Percentiles rank a stretch among this genome's conserved stretches.
phyloP scores from a whole-genome alignment of 345 rosid species.

The Aurinia saxatilis region DNA sequence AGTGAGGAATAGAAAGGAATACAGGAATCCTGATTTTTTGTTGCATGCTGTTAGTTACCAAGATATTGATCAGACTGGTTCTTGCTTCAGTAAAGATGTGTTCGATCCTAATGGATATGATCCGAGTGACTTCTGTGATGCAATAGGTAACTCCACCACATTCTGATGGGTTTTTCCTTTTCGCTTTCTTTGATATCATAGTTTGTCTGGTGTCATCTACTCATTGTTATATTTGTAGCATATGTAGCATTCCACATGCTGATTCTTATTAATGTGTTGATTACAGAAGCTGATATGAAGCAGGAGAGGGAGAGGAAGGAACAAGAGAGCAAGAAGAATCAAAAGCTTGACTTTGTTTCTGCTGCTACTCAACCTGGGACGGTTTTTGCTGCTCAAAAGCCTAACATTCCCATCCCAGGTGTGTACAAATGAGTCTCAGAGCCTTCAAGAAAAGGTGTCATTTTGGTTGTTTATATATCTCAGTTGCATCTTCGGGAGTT shows the following conservation, averaged over 20 bases:
- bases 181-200: not conserved
- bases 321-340: conserved; percentile 73
- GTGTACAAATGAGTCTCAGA: not conserved
- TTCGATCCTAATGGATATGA: conserved; percentile 94
- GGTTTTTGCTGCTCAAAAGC: conserved; percentile 42
- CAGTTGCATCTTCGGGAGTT: not conserved
- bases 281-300: conserved; percentile 71
- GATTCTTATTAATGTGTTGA: not conserved
- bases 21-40: conserved; percentile 89
- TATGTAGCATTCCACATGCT: not conserved
- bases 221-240: too few species aligned
- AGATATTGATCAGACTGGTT: conserved; percentile 86
- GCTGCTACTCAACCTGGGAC: conserved; percentile 56
- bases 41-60: conserved; percentile 92
- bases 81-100: conserved; percentile 89
- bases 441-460: not conserved
- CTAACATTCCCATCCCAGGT: conserved; percentile 66
- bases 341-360: conserved; percentile 67
- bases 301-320: conserved; percentile 83
- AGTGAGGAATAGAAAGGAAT: conserved; percentile 90
- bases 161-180: not conserved
- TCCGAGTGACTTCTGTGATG: conserved; percentile 68
- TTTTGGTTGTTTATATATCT: not conserved
- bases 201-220: too few species aligned
- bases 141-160: conserved; percentile 52